These are phyloP conservation scores for Microcyclosporella mali DNA, from an alignment of 2,329 filamentous ascomycete genomes.

Conservation along the genomic window DNA sequence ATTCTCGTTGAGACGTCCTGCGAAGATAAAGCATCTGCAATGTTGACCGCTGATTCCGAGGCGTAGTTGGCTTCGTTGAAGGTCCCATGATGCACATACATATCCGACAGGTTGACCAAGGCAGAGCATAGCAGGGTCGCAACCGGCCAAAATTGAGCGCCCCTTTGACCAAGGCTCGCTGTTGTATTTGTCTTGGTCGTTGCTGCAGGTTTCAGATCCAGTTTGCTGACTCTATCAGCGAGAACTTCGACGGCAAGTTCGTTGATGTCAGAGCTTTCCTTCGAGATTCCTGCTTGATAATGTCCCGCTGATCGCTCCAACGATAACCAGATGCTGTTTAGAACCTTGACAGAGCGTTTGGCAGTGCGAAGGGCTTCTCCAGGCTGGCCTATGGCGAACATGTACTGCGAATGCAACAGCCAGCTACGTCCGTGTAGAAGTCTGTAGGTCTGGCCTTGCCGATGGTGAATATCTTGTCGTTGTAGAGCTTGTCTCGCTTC, in stretches of 20 bases:
- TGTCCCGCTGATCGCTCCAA: conserved; percentile 20
- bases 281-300: background rate
- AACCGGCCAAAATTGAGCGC: conserved; percentile 72
- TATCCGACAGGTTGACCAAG: conserved; percentile 64
- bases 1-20: conserved; percentile 13
- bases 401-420: conserved; percentile 24
- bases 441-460: conserved; percentile 20
- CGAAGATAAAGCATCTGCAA: conserved; percentile 49
- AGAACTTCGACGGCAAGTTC: conserved; percentile 18
- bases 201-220: conserved; percentile 26
- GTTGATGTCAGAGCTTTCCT: background rate
- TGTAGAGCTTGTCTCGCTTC: conserved; percentile 12
- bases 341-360: conserved; percentile 23
- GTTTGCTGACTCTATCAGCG: conserved; percentile 28
- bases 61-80: conserved; percentile 86
- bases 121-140: conserved; percentile 67
- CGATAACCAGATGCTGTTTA: conserved; percentile 25
- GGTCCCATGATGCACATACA: conserved; percentile 79
- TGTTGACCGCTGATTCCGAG: conserved; percentile 72
- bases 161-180: conserved; percentile 37
- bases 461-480: conserved; percentile 12
- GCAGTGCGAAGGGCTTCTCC: conserved; percentile 23
- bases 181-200: conserved; percentile 15
- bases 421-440: conserved; percentile 23
- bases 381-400: conserved; percentile 12